Base-by-base conservation (phyloP, 2,329 filamentous ascomycete species). In the Aspergillus fijiensis region DNA sequence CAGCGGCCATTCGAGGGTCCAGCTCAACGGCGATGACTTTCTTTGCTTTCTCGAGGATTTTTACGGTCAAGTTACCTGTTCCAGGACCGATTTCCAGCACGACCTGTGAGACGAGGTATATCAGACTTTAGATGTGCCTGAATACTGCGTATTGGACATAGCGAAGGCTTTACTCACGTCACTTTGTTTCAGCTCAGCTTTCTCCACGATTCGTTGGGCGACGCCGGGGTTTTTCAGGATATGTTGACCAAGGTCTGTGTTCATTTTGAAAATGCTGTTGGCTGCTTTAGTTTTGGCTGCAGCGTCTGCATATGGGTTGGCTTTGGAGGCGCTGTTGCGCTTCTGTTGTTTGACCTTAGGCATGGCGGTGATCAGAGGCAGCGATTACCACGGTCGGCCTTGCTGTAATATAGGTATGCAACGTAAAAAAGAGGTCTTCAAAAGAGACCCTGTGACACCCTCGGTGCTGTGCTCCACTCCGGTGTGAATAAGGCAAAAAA, bases 241-340 rank as follows among this genome's bases (percentile, higher is more conserved):
- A 76, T 98, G 92, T 73, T 90, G 87, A 69, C 94, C 92, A 66
- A 95, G 86, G 75, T 94, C 86, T 69, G 90, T 95, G 82, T 96
- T 96, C 87, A 97, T 96, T 76, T 96, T 96, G 86, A 98, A 98
- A 77, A 97, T 91, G 70, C 91, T 93, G 80, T 96, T 92, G 48
- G 81, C 81, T 5, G 80, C 78, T 45, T 77, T 76, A 23, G 80
- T 71, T 74, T 85, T 85, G 55, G 77, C 72, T 48, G 77, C 74
- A 42, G 77, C 72, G 60, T 77, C 74, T 11, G 73, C 70, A 63
- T 79, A 79, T 10, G 77, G 76, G 31, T 67, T 69, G 25, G 70
- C 71, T 25, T 72, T 68, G 9, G 74, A 72, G 58, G 79, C 75
- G 61, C 78, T 78, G 66, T 82, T 79, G 74, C 83, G 83, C 78